Conservation (phyloP, 768 basidiomycete genomes). For the Auriscalpium orientale region DNA sequence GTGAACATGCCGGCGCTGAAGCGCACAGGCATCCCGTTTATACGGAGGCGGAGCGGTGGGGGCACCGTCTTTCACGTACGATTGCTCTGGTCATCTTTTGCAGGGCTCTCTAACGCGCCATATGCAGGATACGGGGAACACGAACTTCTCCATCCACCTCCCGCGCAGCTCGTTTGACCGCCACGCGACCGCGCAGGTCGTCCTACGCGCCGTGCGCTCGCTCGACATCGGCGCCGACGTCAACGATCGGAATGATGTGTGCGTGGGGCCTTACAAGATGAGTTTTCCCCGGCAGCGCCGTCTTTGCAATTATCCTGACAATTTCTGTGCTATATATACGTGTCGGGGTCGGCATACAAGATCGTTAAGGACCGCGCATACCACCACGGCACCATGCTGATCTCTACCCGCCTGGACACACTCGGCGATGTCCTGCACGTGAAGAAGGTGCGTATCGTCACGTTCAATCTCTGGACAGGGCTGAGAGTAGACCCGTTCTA, state of each 20-base stretch:
- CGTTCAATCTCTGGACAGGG: not conserved
- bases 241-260: slow-evolving; percentile 90
- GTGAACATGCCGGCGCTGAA: slow-evolving; percentile 64
- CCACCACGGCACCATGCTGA: slow-evolving; percentile 98
- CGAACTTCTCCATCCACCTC: slow-evolving; percentile 92
- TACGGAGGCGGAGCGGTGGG: slow-evolving; percentile 85
- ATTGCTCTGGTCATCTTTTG: not conserved
- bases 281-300: slow-evolving; percentile 29
- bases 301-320: slow-evolving; percentile 11
- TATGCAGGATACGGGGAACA: slow-evolving; percentile 87
- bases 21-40: slow-evolving; percentile 54
- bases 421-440: slow-evolving; percentile 67
- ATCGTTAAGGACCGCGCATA: slow-evolving; percentile 86
- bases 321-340: slow-evolving; percentile 36
- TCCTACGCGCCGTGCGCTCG: slow-evolving; percentile 66
- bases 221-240: slow-evolving; percentile 71
- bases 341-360: slow-evolving; percentile 97
- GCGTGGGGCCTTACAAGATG: slow-evolving; percentile 83
- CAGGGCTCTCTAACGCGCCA: not conserved
- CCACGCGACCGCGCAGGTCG: slow-evolving; percentile 65
- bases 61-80: slow-evolving; percentile 95
- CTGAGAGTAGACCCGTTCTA: slow-evolving; percentile 22
- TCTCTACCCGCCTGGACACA: slow-evolving; percentile 66
- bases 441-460: slow-evolving; percentile 43
- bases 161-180: slow-evolving; percentile 78